Conservation (phyloP, 129 eudicot genomes). For the Artemisia annua region DNA sequence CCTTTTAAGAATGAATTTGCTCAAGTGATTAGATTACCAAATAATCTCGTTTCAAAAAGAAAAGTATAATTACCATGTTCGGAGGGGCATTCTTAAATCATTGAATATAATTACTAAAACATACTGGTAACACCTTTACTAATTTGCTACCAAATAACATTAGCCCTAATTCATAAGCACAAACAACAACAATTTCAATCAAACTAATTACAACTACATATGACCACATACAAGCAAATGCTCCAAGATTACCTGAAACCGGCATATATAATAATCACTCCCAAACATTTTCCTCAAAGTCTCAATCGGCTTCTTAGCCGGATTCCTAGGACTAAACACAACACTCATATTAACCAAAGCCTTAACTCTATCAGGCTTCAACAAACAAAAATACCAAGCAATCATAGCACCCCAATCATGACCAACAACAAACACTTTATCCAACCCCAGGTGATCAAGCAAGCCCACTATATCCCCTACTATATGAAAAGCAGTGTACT, state of each 20-base stretch:
- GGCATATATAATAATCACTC: background rate
- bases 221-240: too few species aligned
- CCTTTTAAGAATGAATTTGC: too few species aligned
- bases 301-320: slow-evolving; percentile 3
- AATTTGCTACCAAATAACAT: too few species aligned
- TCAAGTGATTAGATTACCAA: too few species aligned
- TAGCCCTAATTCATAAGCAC: too few species aligned
- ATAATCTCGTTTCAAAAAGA: too few species aligned
- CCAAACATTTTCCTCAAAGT: background rate
- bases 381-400: slow-evolving; percentile 8
- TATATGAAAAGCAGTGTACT: background rate
- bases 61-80: too few species aligned
- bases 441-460: background rate
- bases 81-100: too few species aligned
- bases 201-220: too few species aligned
- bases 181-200: too few species aligned
- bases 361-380: background rate
- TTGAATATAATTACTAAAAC: too few species aligned
- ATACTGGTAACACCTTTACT: too few species aligned
- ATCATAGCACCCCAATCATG: slow-evolving; percentile 11
- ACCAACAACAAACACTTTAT: slow-evolving; percentile 11
- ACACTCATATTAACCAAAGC: slow-evolving; percentile 16
- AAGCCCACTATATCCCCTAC: slow-evolving; percentile 11
- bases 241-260: background rate
- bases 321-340: slow-evolving; percentile 10